These are phyloP conservation scores for Cercospora sojina DNA, from an alignment of 2,329 filamentous ascomycete species.

Conservation along the genomic window DNA sequence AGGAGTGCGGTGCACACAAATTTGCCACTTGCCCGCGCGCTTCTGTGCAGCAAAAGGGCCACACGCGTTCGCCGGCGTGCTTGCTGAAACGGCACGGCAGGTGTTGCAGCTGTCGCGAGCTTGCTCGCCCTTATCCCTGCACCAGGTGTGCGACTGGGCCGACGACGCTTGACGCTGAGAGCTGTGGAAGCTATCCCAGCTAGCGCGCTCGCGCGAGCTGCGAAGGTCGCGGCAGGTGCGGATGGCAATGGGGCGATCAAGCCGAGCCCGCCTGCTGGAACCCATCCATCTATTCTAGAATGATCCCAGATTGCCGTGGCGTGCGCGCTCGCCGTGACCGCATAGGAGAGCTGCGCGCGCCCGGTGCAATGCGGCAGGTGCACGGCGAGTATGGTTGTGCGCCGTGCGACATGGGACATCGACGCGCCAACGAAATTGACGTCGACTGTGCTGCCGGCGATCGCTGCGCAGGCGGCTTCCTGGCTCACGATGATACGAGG, in stretches of 20 bases:
- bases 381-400: neutral
- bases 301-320: slow-evolving; percentile 8
- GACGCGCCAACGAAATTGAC: neutral
- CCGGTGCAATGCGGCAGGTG: slow-evolving; percentile 13
- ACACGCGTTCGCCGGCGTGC: neutral
- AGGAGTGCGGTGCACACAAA: neutral
- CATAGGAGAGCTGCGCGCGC: slow-evolving; percentile 13
- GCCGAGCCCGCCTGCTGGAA: slow-evolving; percentile 9
- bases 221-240: neutral
- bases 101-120: neutral
- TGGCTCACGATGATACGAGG: neutral
- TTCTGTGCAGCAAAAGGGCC: neutral
- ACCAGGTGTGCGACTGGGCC: neutral
- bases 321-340: neutral
- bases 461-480: neutral
- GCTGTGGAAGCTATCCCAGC: slow-evolving; percentile 21
- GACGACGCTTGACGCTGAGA: neutral
- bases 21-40: neutral
- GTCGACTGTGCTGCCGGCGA: neutral
- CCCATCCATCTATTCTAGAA: neutral
- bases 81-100: neutral
- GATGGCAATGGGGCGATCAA: slow-evolving; percentile 6
- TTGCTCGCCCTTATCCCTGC: slow-evolving; percentile 20
- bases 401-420: neutral
- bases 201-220: neutral